Conservation (phyloP, 768 basidiomycete genomes). For the Gloeopeniophorella convolvens region DNA sequence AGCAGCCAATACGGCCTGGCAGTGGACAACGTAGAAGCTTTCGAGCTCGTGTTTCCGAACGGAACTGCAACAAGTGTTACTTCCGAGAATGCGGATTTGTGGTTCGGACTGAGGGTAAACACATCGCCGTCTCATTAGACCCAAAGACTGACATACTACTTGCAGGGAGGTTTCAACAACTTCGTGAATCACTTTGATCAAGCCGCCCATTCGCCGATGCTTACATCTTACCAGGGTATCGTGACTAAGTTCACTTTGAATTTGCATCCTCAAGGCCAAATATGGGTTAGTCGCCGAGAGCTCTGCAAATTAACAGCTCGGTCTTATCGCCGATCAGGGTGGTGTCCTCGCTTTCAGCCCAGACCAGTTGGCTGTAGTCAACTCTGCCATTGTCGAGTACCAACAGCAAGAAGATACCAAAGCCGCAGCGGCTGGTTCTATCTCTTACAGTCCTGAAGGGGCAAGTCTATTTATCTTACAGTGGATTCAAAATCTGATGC, state of each 20-base stretch:
- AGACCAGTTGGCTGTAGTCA: not conserved
- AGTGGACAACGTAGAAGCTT: slow-evolving; percentile 29
- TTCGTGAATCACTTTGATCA: not conserved
- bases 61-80: slow-evolving; percentile 19
- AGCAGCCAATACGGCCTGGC: slow-evolving; percentile 30
- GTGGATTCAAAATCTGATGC: not conserved
- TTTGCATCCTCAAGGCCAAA: not conserved
- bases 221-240: not conserved
- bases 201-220: not conserved
- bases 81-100: not conserved
- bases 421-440: not conserved
- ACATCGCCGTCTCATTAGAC: not conserved
- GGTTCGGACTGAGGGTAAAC: slow-evolving; percentile 5
- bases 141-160: not conserved
- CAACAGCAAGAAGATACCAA: not conserved
- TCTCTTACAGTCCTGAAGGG: too few relatives aligned
- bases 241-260: slow-evolving; percentile 4
- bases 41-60: slow-evolving; percentile 26
- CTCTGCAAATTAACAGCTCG: too few relatives aligned
- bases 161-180: slow-evolving; percentile 4
- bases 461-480: too few relatives aligned
- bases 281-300: slow-evolving; percentile 10
- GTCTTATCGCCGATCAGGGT: not conserved
- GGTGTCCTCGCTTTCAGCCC: not conserved
- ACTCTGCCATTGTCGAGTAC: not conserved